Base-by-base conservation (phyloP, 768 basidiomycete genomes). In the Suillus clintonianus region DNA sequence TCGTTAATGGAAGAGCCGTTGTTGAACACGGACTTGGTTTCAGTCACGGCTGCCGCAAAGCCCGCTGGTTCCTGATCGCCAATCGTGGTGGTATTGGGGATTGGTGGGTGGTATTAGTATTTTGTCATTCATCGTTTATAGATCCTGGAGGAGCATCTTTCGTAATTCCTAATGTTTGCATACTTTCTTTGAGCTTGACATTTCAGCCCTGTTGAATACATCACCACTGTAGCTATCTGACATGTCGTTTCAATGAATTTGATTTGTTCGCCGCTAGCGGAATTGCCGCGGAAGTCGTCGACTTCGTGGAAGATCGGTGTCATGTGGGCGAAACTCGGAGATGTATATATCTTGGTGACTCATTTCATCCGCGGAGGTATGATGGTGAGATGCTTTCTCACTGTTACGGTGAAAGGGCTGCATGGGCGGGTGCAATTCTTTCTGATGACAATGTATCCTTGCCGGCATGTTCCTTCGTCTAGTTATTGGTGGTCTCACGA, bases 1-100 rank as follows among this genome's bases (percentile, higher is more conserved):
- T 82, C 80, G 9, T 42, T 56, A 24, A 54, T 59, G 64, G 62
- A 59, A 61, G 65, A 67, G 60, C 58, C 53, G 32, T 65, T 56
- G 47, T 64, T 64, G 58, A 67, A 62, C 6, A 37, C 39, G 53
- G 39, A 36, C 61, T 56, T 10, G 10, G 15, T 17, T 37, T 55
- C 22, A 41, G 37, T 19, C 11, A 27, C 39, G 56, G 17, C 24
- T 27, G 15, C 37, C 9, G 5, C 37, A 17, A 24, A 34, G 37
- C 17, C 39, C 39, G 27, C 39, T 57, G 7, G 30, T 41, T 41
- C 27, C 41, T 42, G 56, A 41, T 39, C 11, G 17, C 24, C 24
- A 39, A 19, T 27, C n/a, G 24, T n/a, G 37, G 24, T 27, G 37
- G 55, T 57, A 41, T 30, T 19, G 37, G 37, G 37, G 14, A 4